Base-by-base conservation (phyloP, 1,284 basidiomycete genomes). In the Cutaneotrichosporon sp. region DNA sequence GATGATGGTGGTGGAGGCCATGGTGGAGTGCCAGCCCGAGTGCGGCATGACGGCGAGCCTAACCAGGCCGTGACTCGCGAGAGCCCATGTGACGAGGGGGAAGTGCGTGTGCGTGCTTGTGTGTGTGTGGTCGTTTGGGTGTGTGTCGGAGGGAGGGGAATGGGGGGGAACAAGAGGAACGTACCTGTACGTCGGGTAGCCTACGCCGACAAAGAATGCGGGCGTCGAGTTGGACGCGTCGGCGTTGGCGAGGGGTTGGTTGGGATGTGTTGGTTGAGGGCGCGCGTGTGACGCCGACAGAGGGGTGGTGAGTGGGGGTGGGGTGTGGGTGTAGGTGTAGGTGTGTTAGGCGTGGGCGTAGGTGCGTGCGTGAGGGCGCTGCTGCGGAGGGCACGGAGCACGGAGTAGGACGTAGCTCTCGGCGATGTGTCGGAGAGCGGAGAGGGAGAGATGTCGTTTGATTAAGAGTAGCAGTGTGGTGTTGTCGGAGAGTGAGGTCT, bases 101-200 rank as follows among this genome's bases (percentile, higher is more conserved):
- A 17, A 17, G 36, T 14, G 14, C 13, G 36, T 17, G 14, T 37
- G 36, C 14, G 14, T 37, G 36, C n/a, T n/a, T 30, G 10, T 30
- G 26, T 30, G 26, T 30, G 10, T 30, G 26, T 30, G 26, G 26
- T 30, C 26, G 26, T 10, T 4, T 37, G 36, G 36, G 36, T 37
- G 36, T 37, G 36, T 14, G 36, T 15, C 4, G 7, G 36, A 30
- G 26, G 26, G 26, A 30, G 26, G 26, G 26, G 26, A 10, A 10
- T 30, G 5, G 26, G 26, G 26, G 26, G 26, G 26, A 12, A 3
- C 14, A 10, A 18, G 34, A 26, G 21, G 21, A 37, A 46, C 34
- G 45, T 17, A 45, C 43, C 43, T 45, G 30, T 45, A 20, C 43
- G 43, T 45, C 33, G 43, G 15, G 33, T 22, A 35, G 33, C 33